Evolutionary conservation across 2,329 filamentous ascomycete species (phyloP).

Genomic region (Xylariaceae sp.): DNA sequence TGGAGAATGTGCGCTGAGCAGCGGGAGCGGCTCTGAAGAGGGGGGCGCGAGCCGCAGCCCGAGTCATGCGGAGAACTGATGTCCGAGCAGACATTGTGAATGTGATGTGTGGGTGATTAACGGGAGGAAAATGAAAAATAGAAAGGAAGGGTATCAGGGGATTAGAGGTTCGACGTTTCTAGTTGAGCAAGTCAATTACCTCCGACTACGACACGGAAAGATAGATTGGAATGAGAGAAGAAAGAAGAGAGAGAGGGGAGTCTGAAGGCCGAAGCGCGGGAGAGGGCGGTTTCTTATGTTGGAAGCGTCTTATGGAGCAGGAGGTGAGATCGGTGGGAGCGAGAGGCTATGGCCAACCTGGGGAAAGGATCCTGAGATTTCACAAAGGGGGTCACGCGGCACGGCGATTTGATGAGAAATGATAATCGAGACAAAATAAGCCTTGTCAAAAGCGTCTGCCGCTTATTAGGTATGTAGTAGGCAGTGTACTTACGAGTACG

Average conservation of each 20-base stretch:
- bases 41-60: slow-evolving; percentile 29
- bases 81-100: slow-evolving; percentile 32
- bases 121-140: not conserved
- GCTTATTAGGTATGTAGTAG: not conserved
- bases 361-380: slow-evolving; percentile 22
- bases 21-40: slow-evolving; percentile 23
- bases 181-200: not conserved
- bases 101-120: slow-evolving; percentile 9
- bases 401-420: slow-evolving; percentile 22
- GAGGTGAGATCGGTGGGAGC: slow-evolving; percentile 18
- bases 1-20: slow-evolving; percentile 36
- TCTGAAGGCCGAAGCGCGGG: not conserved
- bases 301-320: not conserved
- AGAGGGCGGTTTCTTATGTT: slow-evolving; percentile 12
- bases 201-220: not conserved
- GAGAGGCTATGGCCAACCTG: slow-evolving; percentile 9
- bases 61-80: slow-evolving; percentile 29
- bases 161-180: not conserved
- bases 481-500: not conserved
- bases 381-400: slow-evolving; percentile 16
- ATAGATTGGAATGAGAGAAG: slow-evolving; percentile 14
- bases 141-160: not conserved
- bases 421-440: slow-evolving; percentile 13
- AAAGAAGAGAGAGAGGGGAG: not conserved
- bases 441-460: slow-evolving; percentile 3